phyloP scores from a whole-genome alignment of 352 stramenopile species.

The Phytopythium sindhum region DNA sequence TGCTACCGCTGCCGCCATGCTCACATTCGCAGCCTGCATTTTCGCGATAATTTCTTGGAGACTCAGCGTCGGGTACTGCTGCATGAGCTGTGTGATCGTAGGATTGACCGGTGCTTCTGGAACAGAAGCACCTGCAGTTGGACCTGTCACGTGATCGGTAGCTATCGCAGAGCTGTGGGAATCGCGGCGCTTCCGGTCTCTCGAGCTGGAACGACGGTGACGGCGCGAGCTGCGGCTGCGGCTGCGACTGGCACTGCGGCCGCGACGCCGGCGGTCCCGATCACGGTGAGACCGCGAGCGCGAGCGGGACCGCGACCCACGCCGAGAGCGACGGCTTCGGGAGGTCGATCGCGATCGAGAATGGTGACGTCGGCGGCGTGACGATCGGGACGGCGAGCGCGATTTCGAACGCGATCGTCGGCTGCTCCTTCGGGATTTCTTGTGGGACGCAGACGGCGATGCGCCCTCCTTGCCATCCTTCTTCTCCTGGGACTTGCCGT shows the following conservation, averaged over 20 bases:
- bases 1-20: conserved; percentile 64
- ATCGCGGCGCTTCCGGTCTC: conserved; percentile 41
- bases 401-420: conserved; percentile 55
- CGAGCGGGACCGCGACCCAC: conserved; percentile 30
- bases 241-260: conserved; percentile 40
- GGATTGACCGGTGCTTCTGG: conserved; percentile 49
- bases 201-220: conserved; percentile 57
- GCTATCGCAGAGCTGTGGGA: conserved; percentile 48
- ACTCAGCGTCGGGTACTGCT: conserved; percentile 85
- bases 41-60: conserved; percentile 88
- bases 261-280: conserved; percentile 45
- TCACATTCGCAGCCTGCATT: conserved; percentile 81
- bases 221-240: conserved; percentile 50
- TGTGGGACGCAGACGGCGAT: conserved; percentile 4
- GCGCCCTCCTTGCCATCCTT: conserved; percentile 14
- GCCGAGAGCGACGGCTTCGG: conserved; percentile 32
- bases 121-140: conserved; percentile 7
- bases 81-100: conserved; percentile 87
- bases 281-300: conserved; percentile 39
- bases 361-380: conserved; percentile 39
- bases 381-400: conserved; percentile 52
- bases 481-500: conserved; percentile 10
- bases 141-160: conserved; percentile 33
- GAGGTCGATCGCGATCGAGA: conserved; percentile 51
- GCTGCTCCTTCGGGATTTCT: conserved; percentile 39